phyloP scores from a whole-genome alignment of 345 rosid species.

The Salix udensis region DNA sequence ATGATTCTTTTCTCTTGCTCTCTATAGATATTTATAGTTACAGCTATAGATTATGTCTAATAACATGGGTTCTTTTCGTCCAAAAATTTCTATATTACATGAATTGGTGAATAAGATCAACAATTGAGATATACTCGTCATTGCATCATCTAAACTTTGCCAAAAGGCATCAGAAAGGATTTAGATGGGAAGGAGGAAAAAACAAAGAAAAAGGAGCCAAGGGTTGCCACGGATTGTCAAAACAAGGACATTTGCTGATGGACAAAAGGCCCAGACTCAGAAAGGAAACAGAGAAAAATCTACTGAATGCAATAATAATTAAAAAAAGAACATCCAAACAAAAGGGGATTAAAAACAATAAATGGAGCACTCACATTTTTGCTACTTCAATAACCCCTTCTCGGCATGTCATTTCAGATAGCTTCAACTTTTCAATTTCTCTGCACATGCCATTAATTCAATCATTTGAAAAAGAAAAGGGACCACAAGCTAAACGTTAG shows the following conservation, averaged over 20 bases:
- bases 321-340: background rate
- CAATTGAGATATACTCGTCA: background rate
- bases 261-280: background rate
- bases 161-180: background rate
- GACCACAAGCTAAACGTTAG: background rate
- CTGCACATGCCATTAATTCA: slow-evolving; percentile 40
- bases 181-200: background rate
- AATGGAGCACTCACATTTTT: slow-evolving; percentile 58
- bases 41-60: background rate
- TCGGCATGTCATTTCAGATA: slow-evolving; percentile 95
- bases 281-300: slow-evolving; percentile 4
- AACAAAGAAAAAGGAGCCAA: background rate
- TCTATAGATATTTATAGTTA: background rate
- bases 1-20: background rate
- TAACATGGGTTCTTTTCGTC: background rate
- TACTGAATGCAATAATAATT: background rate
- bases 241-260: background rate
- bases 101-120: background rate
- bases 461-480: background rate
- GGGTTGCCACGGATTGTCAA: background rate
- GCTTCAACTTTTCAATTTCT: slow-evolving; percentile 89
- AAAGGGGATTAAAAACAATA: background rate
- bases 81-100: background rate
- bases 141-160: background rate
- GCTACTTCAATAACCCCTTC: slow-evolving; percentile 95